Evolutionary conservation across 2,329 filamentous ascomycete genomes (phyloP), one percentile per base, ranked within the genome.

Genomic region (Aureobasidium sp.): DNA sequence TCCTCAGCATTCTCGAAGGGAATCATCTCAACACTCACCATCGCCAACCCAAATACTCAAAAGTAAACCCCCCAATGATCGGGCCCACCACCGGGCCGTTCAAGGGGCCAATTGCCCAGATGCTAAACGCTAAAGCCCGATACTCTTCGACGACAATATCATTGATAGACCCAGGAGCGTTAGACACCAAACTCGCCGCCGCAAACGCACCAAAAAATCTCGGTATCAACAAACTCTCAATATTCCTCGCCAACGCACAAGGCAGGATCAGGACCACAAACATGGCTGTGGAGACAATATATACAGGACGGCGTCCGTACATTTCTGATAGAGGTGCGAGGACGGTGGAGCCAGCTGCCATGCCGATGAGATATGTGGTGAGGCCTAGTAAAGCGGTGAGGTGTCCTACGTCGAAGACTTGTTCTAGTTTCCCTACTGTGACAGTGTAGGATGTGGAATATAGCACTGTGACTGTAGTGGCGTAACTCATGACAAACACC

Each of bases 191-290:
- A n/a, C n/a, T n/a, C n/a, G n/a, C n/a, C n/a, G n/a, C n/a, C n/a
- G n/a, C n/a, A n/a, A n/a, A n/a, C n/a, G n/a, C 93, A 72, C 91
- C 87, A 56, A 98, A 85, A 76, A 97, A 97, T 8, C 95, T 89
- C 20, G 86, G 85, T 18, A 97, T 81, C 60, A 97, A 80, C 83
- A 97, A 89, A 7, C 93, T 96, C 70, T 89, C 81, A n/a, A 95
- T 92, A 73, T 97, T 64, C n/a, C 5, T 48, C 54, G 2, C 50
- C 48, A 29, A 64, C n/a, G 61, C 61, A 33, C 61, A 64, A 11
- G 50, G 50, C 10, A 64, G n/a, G n/a, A 64, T 51, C 40, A 64
- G 56, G 29, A 64, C 47, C 50, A 56, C 56, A 42, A 56, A 54
- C 2, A 40, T 40, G 50, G 56, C 45, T 3, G 48, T 10, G 1